These are phyloP conservation scores for Botrytis squamosa DNA, from an alignment of 2,329 filamentous ascomycete genomes.

Conservation along the genomic window DNA sequence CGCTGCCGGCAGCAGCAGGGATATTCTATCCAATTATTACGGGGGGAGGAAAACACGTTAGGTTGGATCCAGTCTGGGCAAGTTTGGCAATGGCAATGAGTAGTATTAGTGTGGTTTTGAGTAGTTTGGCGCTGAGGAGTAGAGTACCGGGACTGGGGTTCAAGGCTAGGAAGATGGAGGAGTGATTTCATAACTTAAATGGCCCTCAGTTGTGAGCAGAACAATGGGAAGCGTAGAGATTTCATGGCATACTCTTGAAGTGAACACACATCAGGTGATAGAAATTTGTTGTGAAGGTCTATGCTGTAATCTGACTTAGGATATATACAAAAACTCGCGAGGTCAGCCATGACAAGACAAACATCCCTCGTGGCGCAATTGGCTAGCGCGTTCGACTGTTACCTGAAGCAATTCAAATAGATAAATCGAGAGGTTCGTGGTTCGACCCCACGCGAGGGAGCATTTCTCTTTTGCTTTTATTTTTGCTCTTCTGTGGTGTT, in stretches of 20 bases:
- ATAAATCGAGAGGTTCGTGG: constrained; percentile 19
- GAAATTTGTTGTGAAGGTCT: background rate
- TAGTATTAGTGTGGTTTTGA: constrained; percentile 83
- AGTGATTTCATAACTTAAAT: background rate
- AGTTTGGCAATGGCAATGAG: constrained; percentile 89
- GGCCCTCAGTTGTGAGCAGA: background rate
- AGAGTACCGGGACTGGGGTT: constrained; percentile 42
- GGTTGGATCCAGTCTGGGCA: constrained; percentile 80
- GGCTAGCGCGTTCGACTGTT: constrained; percentile 23
- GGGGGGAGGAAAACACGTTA: constrained; percentile 52
- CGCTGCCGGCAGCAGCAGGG: constrained; percentile 65
- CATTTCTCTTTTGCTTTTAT: background rate
- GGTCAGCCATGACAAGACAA: fast-evolving
- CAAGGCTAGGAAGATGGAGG: constrained; percentile 21
- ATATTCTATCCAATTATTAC: constrained; percentile 58
- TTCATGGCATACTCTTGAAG: background rate
- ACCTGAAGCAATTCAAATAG: background rate
- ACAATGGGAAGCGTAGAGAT: background rate
- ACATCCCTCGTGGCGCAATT: constrained; percentile 22
- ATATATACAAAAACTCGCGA: fast-evolving
- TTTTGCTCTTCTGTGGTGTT: background rate
- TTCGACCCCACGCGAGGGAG: constrained; percentile 14
- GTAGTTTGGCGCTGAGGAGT: constrained; percentile 66
- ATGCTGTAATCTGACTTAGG: fast-evolving
- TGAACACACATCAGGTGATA: background rate